These are phyloP conservation scores for Talaromyces sp. DNA, from an alignment of 2,329 filamentous ascomycete species.

Conservation along the genomic window DNA sequence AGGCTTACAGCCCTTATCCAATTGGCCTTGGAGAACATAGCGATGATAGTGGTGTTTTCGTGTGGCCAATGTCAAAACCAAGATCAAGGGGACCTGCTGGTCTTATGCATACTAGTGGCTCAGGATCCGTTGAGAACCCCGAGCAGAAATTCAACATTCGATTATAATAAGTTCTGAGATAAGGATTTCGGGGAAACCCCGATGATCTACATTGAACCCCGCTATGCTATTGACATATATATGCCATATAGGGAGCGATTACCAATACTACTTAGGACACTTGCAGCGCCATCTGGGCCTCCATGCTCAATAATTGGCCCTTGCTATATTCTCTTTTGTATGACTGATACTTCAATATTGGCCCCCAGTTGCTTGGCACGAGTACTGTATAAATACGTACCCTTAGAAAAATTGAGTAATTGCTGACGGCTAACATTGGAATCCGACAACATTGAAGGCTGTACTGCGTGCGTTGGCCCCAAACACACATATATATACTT, in stretches of 20 bases:
- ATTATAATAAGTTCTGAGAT: not conserved
- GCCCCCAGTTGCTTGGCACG: not conserved
- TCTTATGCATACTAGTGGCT: not conserved
- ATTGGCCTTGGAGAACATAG: slow-evolving; percentile 7
- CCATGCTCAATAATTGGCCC: not conserved
- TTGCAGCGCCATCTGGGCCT: not conserved
- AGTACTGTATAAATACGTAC: not conserved
- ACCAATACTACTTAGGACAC: not conserved
- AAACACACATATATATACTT: not conserved
- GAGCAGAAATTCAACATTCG: not conserved
- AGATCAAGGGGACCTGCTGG: not conserved
- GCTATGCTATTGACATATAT: not conserved
- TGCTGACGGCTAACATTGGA: too few species aligned
- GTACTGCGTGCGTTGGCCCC: too few species aligned
- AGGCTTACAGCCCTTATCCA: not conserved
- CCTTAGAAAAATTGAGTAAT: too few species aligned
- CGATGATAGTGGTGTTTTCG: not conserved
- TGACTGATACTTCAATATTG: too few species aligned
- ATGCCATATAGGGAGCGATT: not conserved
- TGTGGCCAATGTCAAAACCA: not conserved
- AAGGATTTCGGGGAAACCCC: not conserved
- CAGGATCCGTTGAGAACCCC: not conserved
- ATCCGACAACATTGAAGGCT: too few species aligned
- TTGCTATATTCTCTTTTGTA: too few species aligned
- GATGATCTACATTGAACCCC: not conserved